phyloP scores from a whole-genome alignment of 2,329 filamentous ascomycete species.

The Paecilomyces dactylethromorphus region DNA sequence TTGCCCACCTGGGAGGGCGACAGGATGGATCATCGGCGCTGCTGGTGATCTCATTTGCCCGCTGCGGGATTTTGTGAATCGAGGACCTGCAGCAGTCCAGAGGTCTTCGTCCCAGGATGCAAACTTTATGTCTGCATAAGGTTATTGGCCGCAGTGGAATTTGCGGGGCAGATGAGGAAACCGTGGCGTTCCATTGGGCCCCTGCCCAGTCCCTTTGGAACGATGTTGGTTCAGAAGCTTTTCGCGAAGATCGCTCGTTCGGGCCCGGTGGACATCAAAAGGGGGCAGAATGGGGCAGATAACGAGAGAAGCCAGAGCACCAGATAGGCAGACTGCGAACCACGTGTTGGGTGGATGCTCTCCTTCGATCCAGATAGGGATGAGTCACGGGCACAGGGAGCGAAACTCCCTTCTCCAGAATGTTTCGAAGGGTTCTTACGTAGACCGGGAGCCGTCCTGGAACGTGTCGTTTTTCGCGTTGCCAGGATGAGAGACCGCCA shows the following conservation, averaged over 20 bases:
- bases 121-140: neutral
- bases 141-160: neutral
- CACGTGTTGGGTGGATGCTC: neutral
- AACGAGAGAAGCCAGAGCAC: neutral
- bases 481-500: neutral
- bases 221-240: neutral
- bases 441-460: neutral
- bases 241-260: neutral
- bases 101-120: neutral
- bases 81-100: neutral
- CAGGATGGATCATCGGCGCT: neutral
- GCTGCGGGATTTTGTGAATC: neutral
- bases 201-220: neutral
- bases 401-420: neutral
- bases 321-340: neutral
- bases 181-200: neutral
- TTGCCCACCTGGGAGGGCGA: neutral
- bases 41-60: neutral
- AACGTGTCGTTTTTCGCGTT: neutral
- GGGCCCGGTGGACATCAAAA: neutral
- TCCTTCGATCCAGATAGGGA: neutral
- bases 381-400: neutral
- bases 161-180: neutral
- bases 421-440: neutral
- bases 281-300: neutral